phyloP scores from a whole-genome alignment of 768 basidiomycete species.

The Termitomyces sp. region DNA sequence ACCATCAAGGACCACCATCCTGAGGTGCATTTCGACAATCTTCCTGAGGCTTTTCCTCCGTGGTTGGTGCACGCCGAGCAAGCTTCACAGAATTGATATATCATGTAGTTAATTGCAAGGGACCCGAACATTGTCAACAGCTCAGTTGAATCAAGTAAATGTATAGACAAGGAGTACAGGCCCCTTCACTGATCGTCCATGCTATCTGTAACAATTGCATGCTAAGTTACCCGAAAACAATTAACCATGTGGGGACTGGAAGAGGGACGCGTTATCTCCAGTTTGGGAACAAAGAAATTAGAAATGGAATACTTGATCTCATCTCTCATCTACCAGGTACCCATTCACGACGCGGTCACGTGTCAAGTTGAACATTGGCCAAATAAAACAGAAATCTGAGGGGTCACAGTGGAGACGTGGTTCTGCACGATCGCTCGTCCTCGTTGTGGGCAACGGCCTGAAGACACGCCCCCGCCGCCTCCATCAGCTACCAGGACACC shows the following conservation, averaged over 20 bases:
- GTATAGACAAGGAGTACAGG: background rate
- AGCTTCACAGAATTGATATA: background rate
- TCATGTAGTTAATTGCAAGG: background rate
- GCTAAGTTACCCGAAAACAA: background rate
- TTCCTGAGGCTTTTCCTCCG: slow-evolving; percentile 54
- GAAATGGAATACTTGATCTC: background rate
- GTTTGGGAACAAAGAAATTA: slow-evolving; percentile 1
- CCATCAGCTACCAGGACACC: slow-evolving; percentile 18
- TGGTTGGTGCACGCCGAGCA: slow-evolving; percentile 22
- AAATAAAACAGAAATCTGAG: slow-evolving; percentile 35
- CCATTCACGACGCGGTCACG: slow-evolving; percentile 40
- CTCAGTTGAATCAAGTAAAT: background rate
- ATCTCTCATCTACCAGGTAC: slow-evolving; percentile 13
- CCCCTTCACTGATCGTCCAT: background rate
- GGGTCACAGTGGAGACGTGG: slow-evolving; percentile 15
- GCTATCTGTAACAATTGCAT: background rate
- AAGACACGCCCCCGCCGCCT: slow-evolving; percentile 8
- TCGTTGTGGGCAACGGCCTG: slow-evolving; percentile 14
- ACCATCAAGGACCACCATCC: slow-evolving; percentile 55
- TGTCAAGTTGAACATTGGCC: slow-evolving; percentile 44
- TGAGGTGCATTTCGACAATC: slow-evolving; percentile 59
- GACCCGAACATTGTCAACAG: background rate
- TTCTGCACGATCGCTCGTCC: slow-evolving; percentile 20
- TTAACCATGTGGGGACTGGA: background rate
- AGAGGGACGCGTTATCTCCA: background rate